Base-by-base conservation (phyloP, 768 basidiomycete genomes). In the Hortiboletus flavorubellus region DNA sequence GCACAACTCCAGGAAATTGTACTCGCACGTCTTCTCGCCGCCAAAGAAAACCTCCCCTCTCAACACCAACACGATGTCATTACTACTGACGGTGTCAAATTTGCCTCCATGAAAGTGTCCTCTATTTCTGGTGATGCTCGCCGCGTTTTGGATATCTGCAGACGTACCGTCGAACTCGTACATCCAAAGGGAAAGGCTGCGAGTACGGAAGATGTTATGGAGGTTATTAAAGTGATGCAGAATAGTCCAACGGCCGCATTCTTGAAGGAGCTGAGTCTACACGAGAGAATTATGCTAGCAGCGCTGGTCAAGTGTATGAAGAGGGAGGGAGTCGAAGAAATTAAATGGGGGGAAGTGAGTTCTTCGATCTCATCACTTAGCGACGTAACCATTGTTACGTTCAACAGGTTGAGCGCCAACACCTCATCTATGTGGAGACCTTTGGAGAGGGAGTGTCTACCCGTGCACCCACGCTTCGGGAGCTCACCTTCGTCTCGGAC, bases 71-170 rank as follows among this genome's bases (percentile, higher is more conserved):
- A 80, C 0, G 76, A 78, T 38, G 81, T 88, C 11, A 77, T 91
- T 21, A 77, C 73, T 11, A 54, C 72, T 0, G 93, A 93, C 64
- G 95, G 89, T 2, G 80, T 98, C 59, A 88, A 84, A 65, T 83
- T 93, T 56, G 92, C 92, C 4, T 87, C 95, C 2, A 92, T 83
- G 70, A 84, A 82, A 63, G 85, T 88, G 54, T 82, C 86, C 2
- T 76, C 73, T 10, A 91, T 97, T 54, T 95, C 92, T 53, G 97
- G 97, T 29, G 97, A 99, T 69, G 97, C 97, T 1, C 77, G 97
- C 49, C 79, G 95, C 31, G 90, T 95, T 6, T 76, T 99, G 54
- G 97, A 99, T 67, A 89, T 96, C 44, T 97, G 93, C 73, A 79
- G 95, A 85, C 88, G 93, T 1, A 86, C 91, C 0, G 91, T 94